phyloP scores from a whole-genome alignment of 208 protist species.

The Jaenimonas drosophilae region DNA sequence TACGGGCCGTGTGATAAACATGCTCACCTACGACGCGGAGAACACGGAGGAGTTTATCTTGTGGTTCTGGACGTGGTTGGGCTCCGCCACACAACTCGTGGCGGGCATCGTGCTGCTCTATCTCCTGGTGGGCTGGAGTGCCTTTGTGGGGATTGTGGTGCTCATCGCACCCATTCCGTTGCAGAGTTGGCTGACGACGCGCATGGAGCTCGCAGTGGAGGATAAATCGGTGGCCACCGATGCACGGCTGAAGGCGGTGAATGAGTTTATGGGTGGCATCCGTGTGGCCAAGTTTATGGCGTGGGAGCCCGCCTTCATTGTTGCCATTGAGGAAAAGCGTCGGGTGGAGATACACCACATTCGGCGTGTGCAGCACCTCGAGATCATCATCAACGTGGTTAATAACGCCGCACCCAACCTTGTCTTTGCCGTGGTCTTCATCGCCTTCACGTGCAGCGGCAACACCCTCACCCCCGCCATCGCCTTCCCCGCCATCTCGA shows the following conservation, averaged over 20 bases:
- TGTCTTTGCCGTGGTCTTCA: conserved; percentile 42
- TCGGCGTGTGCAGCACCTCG: conserved; percentile 16
- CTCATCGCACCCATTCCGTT: conserved; percentile 64
- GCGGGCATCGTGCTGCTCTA: conserved; percentile 36
- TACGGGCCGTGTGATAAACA: conserved; percentile 80
- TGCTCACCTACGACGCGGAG: conserved; percentile 67
- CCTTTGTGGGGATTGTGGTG: conserved; percentile 55
- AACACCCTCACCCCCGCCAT: conserved; percentile 55
- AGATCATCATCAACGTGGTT: conserved; percentile 36
- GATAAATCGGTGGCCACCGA: conserved; percentile 49
- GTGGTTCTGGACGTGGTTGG: conserved; percentile 45
- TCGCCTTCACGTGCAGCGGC: conserved; percentile 37
- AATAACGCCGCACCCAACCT: conserved; percentile 53
- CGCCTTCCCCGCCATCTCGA: conserved; percentile 83
- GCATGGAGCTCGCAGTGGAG: conserved; percentile 10
- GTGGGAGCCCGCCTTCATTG: conserved; percentile 74
- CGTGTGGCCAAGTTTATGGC: conserved; percentile 91
- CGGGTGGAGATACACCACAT: conserved; percentile 38
- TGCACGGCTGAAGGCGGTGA: conserved; percentile 79
- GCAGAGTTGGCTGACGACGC: conserved; percentile 32
- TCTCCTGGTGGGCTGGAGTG: conserved; percentile 39
- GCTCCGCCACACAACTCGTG: conserved; percentile 50
- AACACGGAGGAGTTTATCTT: conserved; percentile 25
- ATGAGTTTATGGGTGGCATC: conserved; percentile 90
- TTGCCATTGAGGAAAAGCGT: conserved; percentile 26